These are phyloP conservation scores for grape (Vitis vinifera) DNA, from an alignment of 164 flowering plant genomes.

Conservation along the genomic window ASM3070453v1 NC_081807.1:4568001-4568500, in stretches of 20 bases:
- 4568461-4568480: not conserved
- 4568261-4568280: too few species aligned
- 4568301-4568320: too few species aligned
- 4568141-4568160: not conserved
- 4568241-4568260: too few species aligned
- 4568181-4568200: conserved; percentile 23
- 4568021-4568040: conserved; percentile 26
- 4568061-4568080: conserved; percentile 32
- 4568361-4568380: too few species aligned
- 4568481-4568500: too few species aligned
- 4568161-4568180: conserved; percentile 7
- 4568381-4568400: too few species aligned
- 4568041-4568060: conserved; percentile 22
- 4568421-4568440: not conserved
- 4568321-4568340: too few species aligned
- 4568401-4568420: not conserved
- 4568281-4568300: too few species aligned
- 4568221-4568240: not conserved
- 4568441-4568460: not conserved
- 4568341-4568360: too few species aligned
- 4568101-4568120: conserved; percentile 19
- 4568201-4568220: conserved; percentile 16
- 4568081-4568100: conserved; percentile 29
- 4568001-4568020: conserved; percentile 27
- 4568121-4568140: not conserved